Base-by-base conservation (phyloP, 2,329 filamentous ascomycete species). In the Alternaria sp. region DNA sequence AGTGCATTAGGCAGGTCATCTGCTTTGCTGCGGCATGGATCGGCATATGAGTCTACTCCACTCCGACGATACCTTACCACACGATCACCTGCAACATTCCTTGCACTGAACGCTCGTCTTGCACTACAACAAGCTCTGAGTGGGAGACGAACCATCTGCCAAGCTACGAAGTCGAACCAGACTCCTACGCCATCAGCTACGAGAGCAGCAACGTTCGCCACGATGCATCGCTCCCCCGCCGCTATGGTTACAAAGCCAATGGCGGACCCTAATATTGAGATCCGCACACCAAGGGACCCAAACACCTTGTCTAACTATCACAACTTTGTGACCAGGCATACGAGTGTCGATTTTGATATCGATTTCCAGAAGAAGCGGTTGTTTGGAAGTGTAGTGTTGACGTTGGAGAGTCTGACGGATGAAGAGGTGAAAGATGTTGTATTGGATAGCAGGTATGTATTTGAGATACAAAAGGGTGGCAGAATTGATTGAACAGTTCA, bases 221-320 rank as follows among this genome's bases (percentile, higher is more conserved):
- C 58, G 10, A 71, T 70, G 67, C 70, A 71, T 62, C 66, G 66
- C 62, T 52, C 58, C 53, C 64, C 74, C 43, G 71, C 73, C 34
- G 77, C 75, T 3, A 75, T 78, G 71, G 68, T 74, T 18, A 74
- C 70, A 41, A 76, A 74, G 62, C 78, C 73, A n/a, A 79, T 81
- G 76, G 75, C 76, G 41, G 71, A 73, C 41, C 66, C 70, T 1
- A 63, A 74, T 62, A 62, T 74, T 27, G 70, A 73, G 41, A 81
- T 83, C 66, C 79, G 77, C 43, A 76, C 78, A 46, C 81, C 84
- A 52, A 87, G 92, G 74, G 94, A 98, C 81, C 93, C 93, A 54
- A 96, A 93, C 79, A 97, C 95, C 27, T 82, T 95, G 60, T 91
- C 92, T 76, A 98, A 98, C 83, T 97, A 97, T 81, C 89, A 92